Base-by-base conservation (phyloP, 441 rosid genomes). In the Pelargonium citronellum region DNA sequence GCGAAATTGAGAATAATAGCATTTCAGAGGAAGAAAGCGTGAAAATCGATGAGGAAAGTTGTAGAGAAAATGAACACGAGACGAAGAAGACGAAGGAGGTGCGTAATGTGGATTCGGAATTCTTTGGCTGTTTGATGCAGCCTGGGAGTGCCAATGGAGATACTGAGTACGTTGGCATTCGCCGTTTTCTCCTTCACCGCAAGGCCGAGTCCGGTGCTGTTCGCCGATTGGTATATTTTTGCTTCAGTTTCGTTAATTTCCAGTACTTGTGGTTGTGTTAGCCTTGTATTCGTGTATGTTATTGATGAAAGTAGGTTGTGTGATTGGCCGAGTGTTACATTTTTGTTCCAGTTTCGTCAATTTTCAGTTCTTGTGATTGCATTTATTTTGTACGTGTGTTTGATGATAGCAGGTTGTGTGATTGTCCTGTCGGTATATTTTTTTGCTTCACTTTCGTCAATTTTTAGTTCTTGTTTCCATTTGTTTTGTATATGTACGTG, bases 101-200 rank as follows among this genome's bases (percentile, higher is more conserved):
- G 65, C 80, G 67, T 73, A 75, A 70, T n/a, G 79, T 73, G 71
- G 93, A 86, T 86, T 88, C 82, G 19, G 95, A 86, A 78, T 74
- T 85, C 70, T 81, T 88, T 74, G 68, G 91, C 70, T 91, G 96
- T 77, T 78, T 87, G 85, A 87, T 94, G 77, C 98, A 94, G 58
- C 93, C 98, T 1, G 61, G 66, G 24, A 77, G 73, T 53, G 7
- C 89, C 64, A 87, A 85, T 64, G 84, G 83, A 71, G 89, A 85
- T 86, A 89, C 87, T 20, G 78, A 77, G 3, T 94, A 90, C 69
- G 49, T 87, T 72, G 96, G 92, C 72, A 76, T 87, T 64, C 96
- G 96, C 46, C 93, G 95, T 17, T 82, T 91, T 66, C 93, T 94
- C 70, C 96, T 94, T 62, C 86, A 75, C 63, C 86, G 90, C 47